These are phyloP conservation scores for Rutstroemia sp. DNA, from an alignment of 2,329 filamentous ascomycete genomes.

Conservation along the genomic window DNA sequence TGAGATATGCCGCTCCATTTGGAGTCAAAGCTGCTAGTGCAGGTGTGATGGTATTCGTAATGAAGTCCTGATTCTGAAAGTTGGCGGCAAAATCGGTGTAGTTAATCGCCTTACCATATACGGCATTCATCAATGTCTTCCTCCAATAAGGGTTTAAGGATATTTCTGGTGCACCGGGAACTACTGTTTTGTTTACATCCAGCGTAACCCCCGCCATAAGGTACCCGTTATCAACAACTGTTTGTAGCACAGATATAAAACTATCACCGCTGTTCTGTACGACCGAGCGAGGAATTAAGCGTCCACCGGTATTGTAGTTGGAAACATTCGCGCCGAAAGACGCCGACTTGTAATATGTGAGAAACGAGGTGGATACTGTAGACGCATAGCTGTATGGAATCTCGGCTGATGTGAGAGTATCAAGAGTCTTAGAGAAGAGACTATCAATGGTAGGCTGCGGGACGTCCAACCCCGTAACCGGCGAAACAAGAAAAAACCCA, in stretches of 20 bases:
- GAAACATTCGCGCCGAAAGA: conserved; percentile 1
- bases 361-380: not conserved
- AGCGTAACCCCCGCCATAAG: conserved; percentile 4
- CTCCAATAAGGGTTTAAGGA: conserved; percentile 5
- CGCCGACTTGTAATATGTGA: not conserved
- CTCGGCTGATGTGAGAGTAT: not conserved
- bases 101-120: not conserved
- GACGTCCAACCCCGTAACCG: not conserved
- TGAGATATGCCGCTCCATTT: not conserved
- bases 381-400: not conserved
- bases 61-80: not conserved
- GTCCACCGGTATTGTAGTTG: not conserved
- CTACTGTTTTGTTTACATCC: not conserved
- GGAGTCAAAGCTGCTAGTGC: not conserved
- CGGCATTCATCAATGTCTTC: not conserved
- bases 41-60: not conserved
- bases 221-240: not conserved
- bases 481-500: not conserved
- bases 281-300: not conserved
- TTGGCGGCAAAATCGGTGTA: not conserved
- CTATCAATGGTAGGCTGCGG: not conserved
- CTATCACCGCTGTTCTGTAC: not conserved
- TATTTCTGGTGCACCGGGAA: not conserved
- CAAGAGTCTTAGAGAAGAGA: not conserved
- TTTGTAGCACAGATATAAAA: not conserved